phyloP scores from a whole-genome alignment of 768 basidiomycete genomes.

The Trametes punicea region DNA sequence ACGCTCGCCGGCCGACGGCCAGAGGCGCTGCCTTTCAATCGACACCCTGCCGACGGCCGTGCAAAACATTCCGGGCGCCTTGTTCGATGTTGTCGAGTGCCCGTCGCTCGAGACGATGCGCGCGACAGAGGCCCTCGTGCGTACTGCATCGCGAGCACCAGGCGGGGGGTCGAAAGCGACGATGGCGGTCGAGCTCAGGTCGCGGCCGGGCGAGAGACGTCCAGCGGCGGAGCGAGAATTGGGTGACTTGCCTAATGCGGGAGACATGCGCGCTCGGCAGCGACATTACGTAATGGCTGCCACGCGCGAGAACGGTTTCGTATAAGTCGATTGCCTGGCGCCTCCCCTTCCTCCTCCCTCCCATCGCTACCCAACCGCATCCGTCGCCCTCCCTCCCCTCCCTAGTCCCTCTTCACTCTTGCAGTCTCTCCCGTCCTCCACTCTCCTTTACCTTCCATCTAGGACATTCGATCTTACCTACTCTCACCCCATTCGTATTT shows the following conservation, averaged over 20 bases:
- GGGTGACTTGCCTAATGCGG: background rate
- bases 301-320: background rate
- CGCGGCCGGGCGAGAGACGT: constrained; percentile 13
- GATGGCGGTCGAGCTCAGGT: constrained; percentile 14
- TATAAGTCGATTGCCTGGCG: constrained; percentile 15
- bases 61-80: background rate
- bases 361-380: constrained; percentile 8
- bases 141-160: background rate
- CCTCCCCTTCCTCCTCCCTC: background rate
- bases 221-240: background rate
- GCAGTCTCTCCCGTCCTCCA: constrained; percentile 14
- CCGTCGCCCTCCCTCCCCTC: background rate
- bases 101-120: background rate
- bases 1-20: no score
- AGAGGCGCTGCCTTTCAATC: no score
- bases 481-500: background rate
- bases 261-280: background rate
- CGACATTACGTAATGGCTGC: constrained; percentile 4
- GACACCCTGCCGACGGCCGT: constrained; percentile 2
- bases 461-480: constrained; percentile 2
- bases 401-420: constrained; percentile 4
- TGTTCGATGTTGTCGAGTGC: no score
- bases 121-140: constrained; percentile 2
- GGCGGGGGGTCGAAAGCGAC: no score
- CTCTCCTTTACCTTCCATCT: constrained; percentile 18